phyloP scores from a whole-genome alignment of 352 stramenopile species.

The Thalassiosira ordinaria region DNA sequence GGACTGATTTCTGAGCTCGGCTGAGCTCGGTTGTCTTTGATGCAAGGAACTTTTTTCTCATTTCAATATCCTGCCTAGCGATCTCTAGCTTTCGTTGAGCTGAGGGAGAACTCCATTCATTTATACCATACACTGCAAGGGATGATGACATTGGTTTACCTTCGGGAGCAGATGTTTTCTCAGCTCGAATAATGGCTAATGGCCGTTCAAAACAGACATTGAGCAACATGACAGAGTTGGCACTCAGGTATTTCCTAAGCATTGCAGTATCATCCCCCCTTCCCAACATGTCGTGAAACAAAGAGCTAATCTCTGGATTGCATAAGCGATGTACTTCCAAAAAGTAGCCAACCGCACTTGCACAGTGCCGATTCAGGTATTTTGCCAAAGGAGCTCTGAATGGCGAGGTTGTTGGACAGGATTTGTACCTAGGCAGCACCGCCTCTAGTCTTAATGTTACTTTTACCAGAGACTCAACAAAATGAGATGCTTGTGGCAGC shows the following conservation, averaged over 20 bases:
- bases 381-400: conserved; percentile 91
- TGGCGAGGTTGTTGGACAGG: conserved; percentile 89
- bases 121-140: conserved; percentile 72
- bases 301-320: conserved; percentile 89
- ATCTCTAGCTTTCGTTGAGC: conserved; percentile 63
- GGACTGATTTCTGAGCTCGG: conserved; percentile 32
- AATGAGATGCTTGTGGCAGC: conserved; percentile 92
- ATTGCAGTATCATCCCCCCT: conserved; percentile 87
- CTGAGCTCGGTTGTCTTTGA: conserved; percentile 62
- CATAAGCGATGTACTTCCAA: conserved; percentile 70
- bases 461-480: conserved; percentile 95
- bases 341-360: conserved; percentile 69
- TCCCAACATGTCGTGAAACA: conserved; percentile 94
- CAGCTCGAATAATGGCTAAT: conserved; percentile 82
- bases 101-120: conserved; percentile 60
- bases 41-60: conserved; percentile 71
- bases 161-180: conserved; percentile 65
- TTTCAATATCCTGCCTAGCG: conserved; percentile 66
- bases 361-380: conserved; percentile 91
- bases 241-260: conserved; percentile 90
- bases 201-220: conserved; percentile 91
- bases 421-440: conserved; percentile 91
- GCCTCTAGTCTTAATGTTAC: conserved; percentile 94
- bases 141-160: conserved; percentile 37
- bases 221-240: conserved; percentile 90